Base-by-base conservation (phyloP, 202 grass and related monocot genomes). In the Eragrostis tef region DNA sequence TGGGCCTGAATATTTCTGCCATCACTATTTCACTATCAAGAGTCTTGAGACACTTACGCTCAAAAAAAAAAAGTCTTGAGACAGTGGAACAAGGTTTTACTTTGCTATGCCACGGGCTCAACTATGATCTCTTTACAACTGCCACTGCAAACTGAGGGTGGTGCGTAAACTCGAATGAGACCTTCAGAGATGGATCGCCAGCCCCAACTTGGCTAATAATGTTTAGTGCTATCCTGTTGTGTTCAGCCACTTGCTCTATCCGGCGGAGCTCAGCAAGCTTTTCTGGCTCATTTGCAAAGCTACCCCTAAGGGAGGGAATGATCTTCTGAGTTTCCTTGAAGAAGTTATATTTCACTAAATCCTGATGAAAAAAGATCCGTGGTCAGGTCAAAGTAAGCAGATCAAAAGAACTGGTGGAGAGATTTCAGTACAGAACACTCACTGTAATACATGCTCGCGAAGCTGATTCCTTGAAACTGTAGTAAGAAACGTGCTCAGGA, bases 231-330 rank as follows among this genome's bases (percentile, higher is more conserved):
- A 99, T 90, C 69, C 96, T 85, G 42, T 99, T 99, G 72, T 87
- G 92, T 80, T 96, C 93, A 9, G 93, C 90, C 34, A 99, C 93
- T 82, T 96, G 93, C 73, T 99, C 96, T 81, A 99, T 88, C 80
- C 88, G 89, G 4, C 85, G 87, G 56, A 99, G 70, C 75, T 99
- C 96, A 0, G 67, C 77, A 62, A 95, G 87, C 81, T 91, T 99
- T 39, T 93, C 90, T 49, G 90, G 85, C 34, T 87, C 86, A 67
- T 71, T 88, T 25, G 93, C 82, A 77, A 93, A 99, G 69, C 87
- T 89, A 39, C 93, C 90, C 60, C 71, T 88, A 42, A 99, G 87
- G 11, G 93, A 92, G 39, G 90, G 61, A 8, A 75, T 75, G 14
- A 99, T 93, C 61, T 85, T 96, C 78, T 90, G 96, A 44, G 87